Base-by-base conservation (phyloP, 352 stramenopile species). In the Globisporangium okanoganense region DNA sequence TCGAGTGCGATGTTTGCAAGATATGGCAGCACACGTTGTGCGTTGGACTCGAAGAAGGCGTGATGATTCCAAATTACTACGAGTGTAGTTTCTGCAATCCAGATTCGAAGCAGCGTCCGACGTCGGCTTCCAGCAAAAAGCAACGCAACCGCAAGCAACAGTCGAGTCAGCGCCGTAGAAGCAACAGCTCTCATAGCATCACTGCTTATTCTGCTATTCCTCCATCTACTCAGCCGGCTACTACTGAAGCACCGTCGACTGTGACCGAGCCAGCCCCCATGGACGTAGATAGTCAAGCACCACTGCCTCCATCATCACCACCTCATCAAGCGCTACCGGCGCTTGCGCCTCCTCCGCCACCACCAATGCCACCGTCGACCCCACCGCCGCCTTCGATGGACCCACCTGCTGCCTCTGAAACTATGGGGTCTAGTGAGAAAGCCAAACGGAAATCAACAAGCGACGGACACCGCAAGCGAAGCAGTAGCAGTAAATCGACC, bases 1-100 rank as follows among this genome's bases (percentile, higher is more conserved):
- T 90, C 43, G 72, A 85, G 59, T 90, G 80, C 38, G 80, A 87
- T 43, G 65, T 53, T 36, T 90, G 80, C 58, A 70, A 82, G 44
- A 85, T 72, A 6, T 95, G 85, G 85, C 77, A 90, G 51, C 85
- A 95, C 51, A 90, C 83, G 0, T 40, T 65, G 27, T 95, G 85
- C 51, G 79, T 75, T 3, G 71, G 73, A 0, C 79, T 93, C n/a
- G 67, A 69, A 2, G 76, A 88, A 48, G 71, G 62, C 0, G 67
- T 75, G 35, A 72, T 86, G 7, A 66, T 79, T 22, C 72, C 81
- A 9, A 67, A 82, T 22, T 38, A 76, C 43, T 94, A 89, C 51
- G 64, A 65, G 18, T 94, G 85, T 47, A 73, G 75, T 13, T 57
- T 66, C 13, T 94, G 85, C 48, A 65, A 59, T 20, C 27, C 57